Evolutionary conservation across 129 eudicot species (phyloP), one percentile per base, ranked within the genome.

Genomic region (Oenanthe sinensis): DNA sequence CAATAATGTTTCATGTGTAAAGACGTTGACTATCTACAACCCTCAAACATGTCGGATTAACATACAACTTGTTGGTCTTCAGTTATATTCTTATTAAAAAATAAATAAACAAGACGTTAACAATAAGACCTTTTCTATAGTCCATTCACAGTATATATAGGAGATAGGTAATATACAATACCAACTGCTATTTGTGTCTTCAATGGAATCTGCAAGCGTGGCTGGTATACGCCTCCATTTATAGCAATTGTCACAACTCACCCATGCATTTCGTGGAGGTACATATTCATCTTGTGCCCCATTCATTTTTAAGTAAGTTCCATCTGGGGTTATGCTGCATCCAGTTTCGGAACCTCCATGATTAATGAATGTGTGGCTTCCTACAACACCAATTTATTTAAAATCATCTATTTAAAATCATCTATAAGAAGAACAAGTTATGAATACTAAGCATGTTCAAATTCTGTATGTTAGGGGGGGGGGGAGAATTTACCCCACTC

Each of bases 181-280:
- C 98, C 98, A 95, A 86, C 85, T 88, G 83, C 90, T 80, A 74
- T 89, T 86, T 76, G 91, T 87, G 77, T 82, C 89, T 55, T 86
- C 91, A 62, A 95, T 91, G 62, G 83, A 77, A 88, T 95, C 98
- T n/a, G 97, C 97, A 82, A 95, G 97, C 26, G 77, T 62, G 82
- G 91, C 94, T 54, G 97, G 82, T 84, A 95, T 95, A 75, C 97
- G 88, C 81, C 98, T 88, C 97, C 98, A 95, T 83, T 95, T 95
- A 75, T 80, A 76, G 83, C 98, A 95, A 81, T 86, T 85, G 52
- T 95, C 98, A 88, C 97, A 95, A 80, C 89, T 86, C 81, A 95
- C 98, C 98, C 98, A 95, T 43, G 98, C 98, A 86, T 80, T 90
- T 47, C 83, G 82, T 19, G 85, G 84, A 11, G 79, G 81, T 71